Conservation (phyloP, 176 grass and related monocot genomes). For the Musa beccarii region DNA sequence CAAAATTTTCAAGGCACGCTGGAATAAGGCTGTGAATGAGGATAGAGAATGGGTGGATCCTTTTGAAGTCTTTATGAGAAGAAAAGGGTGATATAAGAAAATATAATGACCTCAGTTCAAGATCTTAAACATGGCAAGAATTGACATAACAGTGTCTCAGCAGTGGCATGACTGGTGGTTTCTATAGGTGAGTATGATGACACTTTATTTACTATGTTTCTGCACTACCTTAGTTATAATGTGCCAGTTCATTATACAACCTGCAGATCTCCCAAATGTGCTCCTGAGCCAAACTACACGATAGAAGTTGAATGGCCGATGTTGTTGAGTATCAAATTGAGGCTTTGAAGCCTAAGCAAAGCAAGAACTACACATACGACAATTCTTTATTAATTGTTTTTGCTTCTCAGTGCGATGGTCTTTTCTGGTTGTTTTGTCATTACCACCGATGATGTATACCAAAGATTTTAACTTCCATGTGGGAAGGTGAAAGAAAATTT, state of each 20-base stretch:
- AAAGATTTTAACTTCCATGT: neutral
- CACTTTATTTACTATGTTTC: neutral
- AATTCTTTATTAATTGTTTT: neutral
- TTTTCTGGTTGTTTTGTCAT: neutral
- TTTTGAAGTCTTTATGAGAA: constrained; percentile 28
- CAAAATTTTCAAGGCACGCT: constrained; percentile 69
- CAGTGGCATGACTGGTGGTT: neutral
- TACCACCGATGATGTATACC: neutral
- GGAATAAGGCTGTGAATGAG: constrained; percentile 68
- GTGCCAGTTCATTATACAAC: neutral
- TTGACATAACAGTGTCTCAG: neutral
- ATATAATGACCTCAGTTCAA: neutral
- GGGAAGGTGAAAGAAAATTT: neutral
- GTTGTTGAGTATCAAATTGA: neutral
- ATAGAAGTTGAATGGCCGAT: too few species aligned
- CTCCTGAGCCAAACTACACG: too few species aligned
- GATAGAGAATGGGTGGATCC: constrained; percentile 79
- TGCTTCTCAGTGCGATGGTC: neutral
- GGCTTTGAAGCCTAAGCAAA: neutral
- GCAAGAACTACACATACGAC: neutral
- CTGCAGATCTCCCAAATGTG: too few species aligned
- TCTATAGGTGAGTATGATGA: neutral
- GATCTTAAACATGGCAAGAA: neutral
- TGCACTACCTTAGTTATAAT: neutral
- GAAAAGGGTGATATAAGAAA: neutral